Evolutionary conservation across 1,284 basidiomycete species (phyloP), one percentile per base, ranked within the genome.

Genomic region (Ustilago hordei): DNA sequence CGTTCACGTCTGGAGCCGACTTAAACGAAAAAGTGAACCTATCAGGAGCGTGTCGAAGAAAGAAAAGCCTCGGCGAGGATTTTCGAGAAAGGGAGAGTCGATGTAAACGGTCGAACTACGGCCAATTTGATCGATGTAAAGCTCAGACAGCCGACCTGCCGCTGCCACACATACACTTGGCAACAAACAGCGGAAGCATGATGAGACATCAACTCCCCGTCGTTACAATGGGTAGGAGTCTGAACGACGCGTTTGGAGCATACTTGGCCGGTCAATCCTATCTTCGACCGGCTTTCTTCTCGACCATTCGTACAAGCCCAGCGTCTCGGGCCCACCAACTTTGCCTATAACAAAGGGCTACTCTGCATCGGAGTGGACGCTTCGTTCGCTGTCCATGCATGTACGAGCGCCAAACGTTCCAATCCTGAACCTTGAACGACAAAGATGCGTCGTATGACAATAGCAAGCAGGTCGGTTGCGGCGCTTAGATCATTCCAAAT

Each of bases 91-190:
- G 12, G 32, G 28, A 28, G 19, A 52, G 50, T 12, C 28, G 31
- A 50, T 17, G 12, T 36, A 15, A 38, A 54, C 54, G 54, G 54
- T 55, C 54, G 38, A 55, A 55, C 54, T 55, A 39, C 38, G 54
- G 54, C 34, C 5, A 31, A 28, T 55, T 41, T 13, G 12, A 35
- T 54, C 36, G 19, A 55, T 38, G 15, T 55, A 55, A 19, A 41
- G 54, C 54, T 55, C 41, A 41, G 54, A 23, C 54, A n/a, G 54
- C 28, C 23, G 38, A 39, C 36, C 5, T 55, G 54, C 35, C 17
- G 17, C 17, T 54, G 17, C 48, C 1, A 31, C 19, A 17, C n/a
- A 12, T 28, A 52, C 32, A 17, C 38, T 38, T 19, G 4, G 38
- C 54, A 55, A 41, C 28, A 23, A 41, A 28, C 17, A 39, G 31